Percentiles rank a stretch among this genome's conserved stretches.
These are phyloP conservation scores for Trichophyton mentagrophytes DNA, from an alignment of 2,329 filamentous ascomycete species.

Conservation along the genomic window DNA sequence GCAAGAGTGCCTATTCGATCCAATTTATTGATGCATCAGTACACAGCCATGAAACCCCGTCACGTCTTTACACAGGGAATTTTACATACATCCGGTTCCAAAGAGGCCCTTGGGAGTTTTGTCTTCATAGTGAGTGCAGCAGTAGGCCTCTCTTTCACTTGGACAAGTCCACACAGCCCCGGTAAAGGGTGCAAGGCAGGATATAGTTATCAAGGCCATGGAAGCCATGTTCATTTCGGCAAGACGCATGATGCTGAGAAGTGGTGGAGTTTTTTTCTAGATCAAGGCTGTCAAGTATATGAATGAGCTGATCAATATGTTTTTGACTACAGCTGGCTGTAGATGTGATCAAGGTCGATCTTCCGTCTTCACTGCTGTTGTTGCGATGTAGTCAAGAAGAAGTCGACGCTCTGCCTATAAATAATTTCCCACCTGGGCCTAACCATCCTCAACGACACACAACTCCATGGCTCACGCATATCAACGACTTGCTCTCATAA, in stretches of 20 bases:
- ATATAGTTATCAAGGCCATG: neutral
- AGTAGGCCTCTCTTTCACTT: conserved; percentile 12
- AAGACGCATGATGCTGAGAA: neutral
- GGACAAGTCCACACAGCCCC: conserved; percentile 13
- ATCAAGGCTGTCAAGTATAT: neutral
- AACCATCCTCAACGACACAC: neutral
- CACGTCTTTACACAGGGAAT: neutral
- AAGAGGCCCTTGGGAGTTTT: conserved; percentile 3
- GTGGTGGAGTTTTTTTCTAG: neutral
- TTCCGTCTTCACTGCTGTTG: neutral
- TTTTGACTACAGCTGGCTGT: neutral
- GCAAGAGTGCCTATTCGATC: conserved; percentile 1
- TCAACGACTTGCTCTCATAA: neutral
- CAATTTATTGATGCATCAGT: neutral
- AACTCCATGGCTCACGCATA: neutral
- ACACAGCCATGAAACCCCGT: neutral
- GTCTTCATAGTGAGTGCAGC: conserved; percentile 7
- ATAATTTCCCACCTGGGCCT: neutral
- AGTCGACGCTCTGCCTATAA: neutral
- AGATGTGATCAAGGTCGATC: neutral
- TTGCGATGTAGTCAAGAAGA: neutral
- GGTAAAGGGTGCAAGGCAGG: neutral
- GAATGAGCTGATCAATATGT: neutral
- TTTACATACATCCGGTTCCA: conserved; percentile 8
- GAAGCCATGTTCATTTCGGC: neutral